These are phyloP conservation scores for Fistulifera solaris DNA, from an alignment of 108 stramenopile species.

Conservation along the genomic window DNA sequence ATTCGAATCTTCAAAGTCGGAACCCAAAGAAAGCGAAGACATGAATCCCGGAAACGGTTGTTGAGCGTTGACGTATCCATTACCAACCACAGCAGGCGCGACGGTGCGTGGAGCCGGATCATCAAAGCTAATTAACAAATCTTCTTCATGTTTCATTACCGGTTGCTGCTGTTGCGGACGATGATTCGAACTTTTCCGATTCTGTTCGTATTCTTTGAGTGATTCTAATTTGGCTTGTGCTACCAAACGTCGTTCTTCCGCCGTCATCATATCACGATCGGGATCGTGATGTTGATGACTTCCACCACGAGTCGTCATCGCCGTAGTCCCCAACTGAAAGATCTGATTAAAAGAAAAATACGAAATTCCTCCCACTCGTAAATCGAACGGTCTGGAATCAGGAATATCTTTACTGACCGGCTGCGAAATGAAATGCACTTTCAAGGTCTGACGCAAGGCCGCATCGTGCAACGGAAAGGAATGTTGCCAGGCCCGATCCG, in stretches of 20 bases:
- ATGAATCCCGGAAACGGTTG: too few relatives aligned
- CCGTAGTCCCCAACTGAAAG: conserved; percentile 40
- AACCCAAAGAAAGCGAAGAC: too few relatives aligned
- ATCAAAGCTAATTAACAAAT: conserved; percentile 27
- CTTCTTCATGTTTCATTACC: neutral
- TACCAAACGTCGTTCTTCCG: conserved; percentile 36
- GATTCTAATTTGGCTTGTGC: conserved; percentile 40
- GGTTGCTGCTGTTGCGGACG: neutral
- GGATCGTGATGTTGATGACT: conserved; percentile 1
- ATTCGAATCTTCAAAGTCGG: too few relatives aligned
- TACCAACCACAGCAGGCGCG: too few relatives aligned
- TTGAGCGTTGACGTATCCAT: too few relatives aligned
- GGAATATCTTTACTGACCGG: conserved; percentile 29
- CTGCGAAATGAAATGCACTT: conserved; percentile 38
- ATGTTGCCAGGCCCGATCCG: conserved; percentile 45
- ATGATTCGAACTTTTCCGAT: neutral
- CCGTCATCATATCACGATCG: conserved; percentile 18
- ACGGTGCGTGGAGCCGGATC: too few relatives aligned
- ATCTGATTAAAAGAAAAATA: conserved; percentile 44
- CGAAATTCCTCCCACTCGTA: conserved; percentile 34
- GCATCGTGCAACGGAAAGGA: conserved; percentile 26
- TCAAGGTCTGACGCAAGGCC: conserved; percentile 16
- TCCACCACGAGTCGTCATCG: conserved; percentile 23
- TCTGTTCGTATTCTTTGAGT: conserved; percentile 25
- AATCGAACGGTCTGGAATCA: conserved; percentile 36